phyloP scores from a whole-genome alignment of 2,329 filamentous ascomycete genomes.

The Botrytis hyacinthi region DNA sequence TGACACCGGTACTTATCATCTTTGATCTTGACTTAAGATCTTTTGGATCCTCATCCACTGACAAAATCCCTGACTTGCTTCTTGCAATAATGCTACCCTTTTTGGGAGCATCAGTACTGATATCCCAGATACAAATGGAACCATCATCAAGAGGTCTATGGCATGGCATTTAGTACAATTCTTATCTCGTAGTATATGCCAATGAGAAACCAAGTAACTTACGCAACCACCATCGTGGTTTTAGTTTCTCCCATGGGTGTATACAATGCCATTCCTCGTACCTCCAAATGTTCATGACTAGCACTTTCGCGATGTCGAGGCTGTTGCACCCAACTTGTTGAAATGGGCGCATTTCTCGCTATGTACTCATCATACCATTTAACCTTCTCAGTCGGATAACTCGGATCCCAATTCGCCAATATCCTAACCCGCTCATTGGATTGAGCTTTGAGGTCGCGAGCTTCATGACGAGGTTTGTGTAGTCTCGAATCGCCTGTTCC shows the following conservation, averaged over 20 bases:
- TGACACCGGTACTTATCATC: constrained; percentile 69
- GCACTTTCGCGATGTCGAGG: constrained; percentile 48
- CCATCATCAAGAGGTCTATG: constrained; percentile 72
- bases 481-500: constrained; percentile 35
- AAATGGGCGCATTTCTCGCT: constrained; percentile 72
- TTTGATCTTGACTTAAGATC: constrained; percentile 52
- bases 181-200: neutral
- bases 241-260: constrained; percentile 53
- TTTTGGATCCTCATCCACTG: constrained; percentile 49
- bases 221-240: constrained; percentile 61
- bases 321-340: constrained; percentile 72
- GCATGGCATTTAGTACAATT: constrained; percentile 2
- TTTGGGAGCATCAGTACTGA: constrained; percentile 53
- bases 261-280: constrained; percentile 70
- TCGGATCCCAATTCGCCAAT: constrained; percentile 80
- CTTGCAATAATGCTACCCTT: constrained; percentile 64
- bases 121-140: constrained; percentile 83
- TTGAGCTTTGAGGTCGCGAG: constrained; percentile 29
- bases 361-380: constrained; percentile 91
- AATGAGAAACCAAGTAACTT: neutral
- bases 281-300: constrained; percentile 56
- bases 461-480: constrained; percentile 27
- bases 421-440: constrained; percentile 52
- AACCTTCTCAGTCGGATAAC: constrained; percentile 66
- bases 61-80: constrained; percentile 66